Percentiles rank a stretch among this genome's conserved stretches.
These are phyloP conservation scores for Ramaria sp. DNA, from an alignment of 768 basidiomycete genomes.

Conservation along the genomic window DNA sequence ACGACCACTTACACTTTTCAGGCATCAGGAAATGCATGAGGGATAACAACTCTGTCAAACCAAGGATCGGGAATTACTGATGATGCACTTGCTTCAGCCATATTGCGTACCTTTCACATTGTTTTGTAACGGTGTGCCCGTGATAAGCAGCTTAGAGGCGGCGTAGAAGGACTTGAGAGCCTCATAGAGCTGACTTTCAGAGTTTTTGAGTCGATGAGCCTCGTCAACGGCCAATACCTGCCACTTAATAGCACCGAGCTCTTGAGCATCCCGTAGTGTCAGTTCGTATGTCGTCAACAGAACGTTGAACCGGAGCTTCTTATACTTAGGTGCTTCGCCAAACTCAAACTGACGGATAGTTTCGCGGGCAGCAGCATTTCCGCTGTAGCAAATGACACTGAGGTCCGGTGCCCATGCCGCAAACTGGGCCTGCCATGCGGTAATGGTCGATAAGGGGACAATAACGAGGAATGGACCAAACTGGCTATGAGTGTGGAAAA, in stretches of 20 bases:
- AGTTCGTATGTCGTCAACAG: constrained; percentile 95
- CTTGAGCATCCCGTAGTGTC: constrained; percentile 79
- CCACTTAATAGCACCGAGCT: constrained; percentile 93
- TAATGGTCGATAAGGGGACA: constrained; percentile 94
- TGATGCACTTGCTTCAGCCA: constrained; percentile 2
- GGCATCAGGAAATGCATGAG: constrained; percentile 99
- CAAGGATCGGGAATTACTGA: constrained; percentile 11
- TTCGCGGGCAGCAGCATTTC: constrained; percentile 75
- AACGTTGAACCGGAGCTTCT: constrained; percentile 90
- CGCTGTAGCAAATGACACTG: constrained; percentile 95
- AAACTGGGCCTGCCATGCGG: constrained; percentile 97
- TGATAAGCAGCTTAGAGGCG: constrained; percentile 90
- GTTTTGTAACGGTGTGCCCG: constrained; percentile 96
- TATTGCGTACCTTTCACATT: constrained; percentile 80
- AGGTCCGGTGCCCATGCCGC: constrained; percentile 90
- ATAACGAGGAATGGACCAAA: constrained; percentile 97
- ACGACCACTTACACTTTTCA: constrained; percentile 66
- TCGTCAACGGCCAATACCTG: constrained; percentile 94
- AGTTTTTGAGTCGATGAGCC: constrained; percentile 98
- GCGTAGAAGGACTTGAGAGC: constrained; percentile 83
- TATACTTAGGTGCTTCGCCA: constrained; percentile 60
- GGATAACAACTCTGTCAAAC: constrained; percentile 68
- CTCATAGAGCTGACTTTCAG: constrained; percentile 94
- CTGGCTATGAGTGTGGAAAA: constrained; percentile 85
- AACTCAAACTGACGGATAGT: constrained; percentile 92